phyloP scores from a whole-genome alignment of 73 alveolate species.

The Tetrahymena borealis region DNA sequence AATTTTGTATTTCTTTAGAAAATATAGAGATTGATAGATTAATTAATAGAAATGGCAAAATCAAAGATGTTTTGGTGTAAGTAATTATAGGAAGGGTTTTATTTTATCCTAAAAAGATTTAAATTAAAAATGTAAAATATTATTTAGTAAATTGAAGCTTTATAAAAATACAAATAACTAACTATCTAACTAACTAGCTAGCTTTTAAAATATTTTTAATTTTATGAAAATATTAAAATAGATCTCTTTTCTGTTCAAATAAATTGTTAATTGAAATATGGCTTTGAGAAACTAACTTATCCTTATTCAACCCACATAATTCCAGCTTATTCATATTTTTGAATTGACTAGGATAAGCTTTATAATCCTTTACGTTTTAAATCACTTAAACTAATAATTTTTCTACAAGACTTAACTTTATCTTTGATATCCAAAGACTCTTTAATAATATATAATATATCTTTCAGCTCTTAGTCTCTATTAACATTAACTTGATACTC shows the following conservation, averaged over 20 bases:
- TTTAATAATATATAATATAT: neutral
- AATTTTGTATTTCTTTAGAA: no score
- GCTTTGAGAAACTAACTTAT: neutral
- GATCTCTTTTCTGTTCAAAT: neutral
- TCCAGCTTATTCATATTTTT: neutral
- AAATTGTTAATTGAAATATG: neutral
- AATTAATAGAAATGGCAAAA: no score
- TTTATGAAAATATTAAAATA: no score
- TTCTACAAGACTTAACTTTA: neutral
- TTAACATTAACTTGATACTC: neutral
- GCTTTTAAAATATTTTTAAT: no score
- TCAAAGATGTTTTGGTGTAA: no score
- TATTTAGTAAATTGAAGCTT: no score
- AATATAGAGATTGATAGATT: no score
- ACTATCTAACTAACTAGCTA: no score
- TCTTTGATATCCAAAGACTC: neutral
- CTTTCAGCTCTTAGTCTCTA: neutral
- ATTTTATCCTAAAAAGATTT: no score
- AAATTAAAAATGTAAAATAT: no score
- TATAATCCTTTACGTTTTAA: neutral
- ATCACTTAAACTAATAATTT: neutral
- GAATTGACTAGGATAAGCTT: neutral
- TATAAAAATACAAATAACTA: no score
- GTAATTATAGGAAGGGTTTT: no score
- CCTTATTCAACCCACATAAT: neutral